These are phyloP conservation scores for Hyaloscypha finlandica DNA, from an alignment of 495 filamentous ascomycete genomes.

Conservation along the genomic window DNA sequence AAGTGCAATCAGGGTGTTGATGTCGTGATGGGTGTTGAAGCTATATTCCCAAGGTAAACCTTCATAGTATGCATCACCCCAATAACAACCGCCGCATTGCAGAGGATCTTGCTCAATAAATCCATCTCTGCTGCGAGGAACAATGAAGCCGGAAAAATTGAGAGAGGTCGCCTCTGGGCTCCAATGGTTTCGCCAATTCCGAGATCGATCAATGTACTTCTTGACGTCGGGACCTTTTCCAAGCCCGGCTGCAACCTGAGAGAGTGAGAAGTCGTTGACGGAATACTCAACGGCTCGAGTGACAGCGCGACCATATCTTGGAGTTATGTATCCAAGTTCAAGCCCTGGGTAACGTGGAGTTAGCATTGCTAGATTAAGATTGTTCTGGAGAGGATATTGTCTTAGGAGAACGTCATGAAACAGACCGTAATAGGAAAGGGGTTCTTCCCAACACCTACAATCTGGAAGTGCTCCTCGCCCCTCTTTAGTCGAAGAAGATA, in stretches of 20 bases:
- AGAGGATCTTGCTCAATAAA: conserved; percentile 63
- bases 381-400: too few relatives aligned
- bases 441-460: conserved; percentile 31
- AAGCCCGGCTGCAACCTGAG: conserved; percentile 60
- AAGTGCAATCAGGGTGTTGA: conserved; percentile 55
- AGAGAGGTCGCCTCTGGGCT: conserved; percentile 54
- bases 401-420: too few relatives aligned
- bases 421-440: too few relatives aligned
- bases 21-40: conserved; percentile 69
- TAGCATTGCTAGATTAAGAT: too few relatives aligned
- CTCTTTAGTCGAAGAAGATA: conserved; percentile 66
- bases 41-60: conserved; percentile 70
- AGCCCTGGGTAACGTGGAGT: conserved; percentile 40
- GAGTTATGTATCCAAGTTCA: conserved; percentile 63
- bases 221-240: conserved; percentile 50
- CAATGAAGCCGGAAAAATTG: conserved; percentile 65
- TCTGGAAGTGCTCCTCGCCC: conserved; percentile 71
- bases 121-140: conserved; percentile 56
- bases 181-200: conserved; percentile 77
- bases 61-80: conserved; percentile 62
- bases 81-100: conserved; percentile 69
- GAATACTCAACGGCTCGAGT: conserved; percentile 70
- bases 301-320: conserved; percentile 60
- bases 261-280: conserved; percentile 67
- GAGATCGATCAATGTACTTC: conserved; percentile 65